Base-by-base conservation (phyloP, 176 grass and related monocot species). In the Cenchrus fungigraminus region DNA sequence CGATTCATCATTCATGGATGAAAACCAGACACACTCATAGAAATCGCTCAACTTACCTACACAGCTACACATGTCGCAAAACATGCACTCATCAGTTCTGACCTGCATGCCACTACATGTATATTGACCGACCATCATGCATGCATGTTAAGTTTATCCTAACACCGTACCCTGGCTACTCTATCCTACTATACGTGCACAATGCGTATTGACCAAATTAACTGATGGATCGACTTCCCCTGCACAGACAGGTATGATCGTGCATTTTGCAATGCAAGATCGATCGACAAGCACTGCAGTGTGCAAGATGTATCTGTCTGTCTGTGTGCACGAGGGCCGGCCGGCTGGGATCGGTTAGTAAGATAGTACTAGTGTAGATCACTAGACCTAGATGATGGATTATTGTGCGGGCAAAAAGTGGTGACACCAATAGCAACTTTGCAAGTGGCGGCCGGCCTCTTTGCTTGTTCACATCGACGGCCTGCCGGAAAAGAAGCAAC, bases 401-500 rank as follows among this genome's bases (percentile, higher is more conserved):
- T 32, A 29, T 28, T 12, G 78, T 75, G 70, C 59, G 28, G 79
- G 79, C 63, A 13, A 44, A 82, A 87, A 77, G 85, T 45, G 70
- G 4, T 12, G 1, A 11, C 46, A 63, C 65, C 56, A 83, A 56
- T 83, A 45, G 73, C 65, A 29, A 31, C 65, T 78, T 83, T 72
- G 80, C 74, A 15, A 56, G 75, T 84, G 75, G 66, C 67, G 75
- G 66, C 67, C 81, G 68, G 79, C 81, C 81, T 20, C 74, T n/a
- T 58, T 65, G 34, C 11, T 31, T 32, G 68, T 88, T 55, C 81
- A 59, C 87, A 66, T 40, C 4, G 37, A 28, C 69, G 13, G 20
- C 61, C 68, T 73, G 87, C 75, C 80, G 86, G 65, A 71, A 83
- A 88, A 78, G 79, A 65, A 43, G 82, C 82, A 37, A 51, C 86